Percentiles rank a stretch among this genome's conserved stretches.
phyloP scores from a whole-genome alignment of 164 flowering plant species.

The Pachysandra terminalis region DNA sequence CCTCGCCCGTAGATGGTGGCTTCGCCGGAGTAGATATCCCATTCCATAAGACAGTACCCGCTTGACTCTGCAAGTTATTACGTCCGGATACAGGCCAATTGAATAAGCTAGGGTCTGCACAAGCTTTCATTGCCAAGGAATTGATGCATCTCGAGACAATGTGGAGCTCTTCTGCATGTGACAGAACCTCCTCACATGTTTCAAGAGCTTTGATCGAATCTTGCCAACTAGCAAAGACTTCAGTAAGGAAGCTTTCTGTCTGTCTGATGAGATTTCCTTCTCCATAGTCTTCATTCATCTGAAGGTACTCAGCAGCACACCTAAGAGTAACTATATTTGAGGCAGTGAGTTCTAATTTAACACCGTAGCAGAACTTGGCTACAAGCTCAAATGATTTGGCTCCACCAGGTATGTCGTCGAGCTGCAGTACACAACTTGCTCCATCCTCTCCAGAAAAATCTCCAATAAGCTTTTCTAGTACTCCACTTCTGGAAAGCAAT shows the following conservation, averaged over 20 bases:
- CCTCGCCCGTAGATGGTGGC: slow-evolving; percentile 22
- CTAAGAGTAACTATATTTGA: slow-evolving; percentile 41
- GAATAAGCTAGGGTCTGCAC: slow-evolving; percentile 40
- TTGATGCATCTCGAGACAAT: slow-evolving; percentile 46
- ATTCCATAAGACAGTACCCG: slow-evolving; percentile 32
- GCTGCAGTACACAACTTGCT: slow-evolving; percentile 27
- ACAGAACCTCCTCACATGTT: slow-evolving; percentile 45
- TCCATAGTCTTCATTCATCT: slow-evolving; percentile 47
- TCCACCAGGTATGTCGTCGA: slow-evolving; percentile 50
- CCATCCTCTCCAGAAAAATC: slow-evolving; percentile 24
- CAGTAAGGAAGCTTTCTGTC: slow-evolving; percentile 44
- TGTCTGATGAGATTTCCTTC: slow-evolving; percentile 46
- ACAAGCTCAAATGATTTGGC: slow-evolving; percentile 47
- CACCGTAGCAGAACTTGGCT: slow-evolving; percentile 53
- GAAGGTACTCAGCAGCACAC: slow-evolving; percentile 54
- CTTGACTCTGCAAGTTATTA: slow-evolving; percentile 4
- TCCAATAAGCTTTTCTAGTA: slow-evolving; percentile 38
- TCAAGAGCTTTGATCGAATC: slow-evolving; percentile 53
- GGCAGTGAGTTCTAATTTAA: slow-evolving; percentile 45
- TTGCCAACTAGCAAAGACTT: slow-evolving; percentile 41
- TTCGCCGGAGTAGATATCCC: slow-evolving; percentile 35
- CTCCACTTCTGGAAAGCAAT: slow-evolving; percentile 51
- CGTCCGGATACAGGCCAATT: slow-evolving; percentile 30
- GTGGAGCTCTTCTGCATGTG: slow-evolving; percentile 45
- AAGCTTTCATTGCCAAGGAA: slow-evolving; percentile 51